Evolutionary conservation across 306 rosid genomes (phyloP), one percentile per base, ranked within the genome.

Genomic region (Quercus engelmannii): DNA sequence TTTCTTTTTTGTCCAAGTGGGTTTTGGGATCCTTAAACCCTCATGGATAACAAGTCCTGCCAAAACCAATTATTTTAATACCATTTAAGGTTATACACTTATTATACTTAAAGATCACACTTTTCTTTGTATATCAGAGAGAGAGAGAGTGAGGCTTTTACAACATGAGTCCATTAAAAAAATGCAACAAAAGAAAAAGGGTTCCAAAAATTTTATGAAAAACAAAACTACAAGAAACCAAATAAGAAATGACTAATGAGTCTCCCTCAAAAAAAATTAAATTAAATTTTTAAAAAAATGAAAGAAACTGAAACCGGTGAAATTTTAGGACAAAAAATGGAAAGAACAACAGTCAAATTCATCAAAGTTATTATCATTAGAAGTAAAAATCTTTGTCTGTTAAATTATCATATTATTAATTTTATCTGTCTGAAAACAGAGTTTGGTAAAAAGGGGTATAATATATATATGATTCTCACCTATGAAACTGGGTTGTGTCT

Each of bases 401-500:
- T 0, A 75, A 72, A 75, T 49, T 49, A 30, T 51, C 20, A 56
- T 25, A 65, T 38, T 35, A 41, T 6, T 35, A 5, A 1, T 8
- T 20, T 58, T 8, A 1, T 3, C 4, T 49, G 65, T 67, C 18
- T 25, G 68, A 71, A 75, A 74, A 52, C 17, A 84, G 33, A 25
- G 31, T 23, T 35, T 2, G 14, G 41, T 3, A n/a, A 77, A 6
- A 58, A 7, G 54, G 54, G 17, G 0, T 49, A 49, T 41, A 41
- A 41, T 7, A 8, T 35, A 33, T 4, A 31, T 62, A 64, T 4
- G 80, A 69, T 70, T 54, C 83, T 80, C 71, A 89, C 89, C 91
- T 77, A 73, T 20, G 73, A 83, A 81, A 69, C 68, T 79, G 86
- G 88, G 79, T 20, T 38, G 25, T 83, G 88, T 85, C 85, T 75